Evolutionary conservation across 169 alveolate genomes (phyloP), one percentile per base, ranked within the genome.

Genomic region (Babesia bovis): DNA sequence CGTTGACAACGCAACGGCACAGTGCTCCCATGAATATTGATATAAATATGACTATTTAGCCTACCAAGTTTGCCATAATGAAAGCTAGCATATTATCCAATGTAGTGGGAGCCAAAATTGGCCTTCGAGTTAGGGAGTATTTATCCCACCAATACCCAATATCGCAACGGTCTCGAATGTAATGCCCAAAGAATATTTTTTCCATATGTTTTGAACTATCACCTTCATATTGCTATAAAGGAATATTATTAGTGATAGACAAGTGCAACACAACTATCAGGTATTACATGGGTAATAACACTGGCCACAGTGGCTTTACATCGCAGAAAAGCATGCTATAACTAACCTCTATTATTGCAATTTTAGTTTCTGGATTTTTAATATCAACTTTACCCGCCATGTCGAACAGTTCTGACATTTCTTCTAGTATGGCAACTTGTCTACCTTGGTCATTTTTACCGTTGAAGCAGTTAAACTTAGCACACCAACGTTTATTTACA

Each of bases 21-120:
- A n/a, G n/a, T n/a, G n/a, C n/a, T n/a, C n/a, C n/a, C n/a, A n/a
- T n/a, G n/a, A n/a, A n/a, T n/a, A n/a, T n/a, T n/a, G n/a, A 38
- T 38, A 9, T 38, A 38, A 9, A 13, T 38, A 13, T 38, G 13
- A 7, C 13, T 9, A 17, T 59, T 19, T 4, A 26, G 28, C 82
- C 60, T 52, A 87, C 95, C 71, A 92, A 55, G 68, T 94, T 96
- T 42, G 97, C 92, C 99, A 97, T 96, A 21, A 97, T 83, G 79
- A 97, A 96, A 10, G 99, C 96, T n/a, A 97, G 90, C 36, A 94
- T 95, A 71, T 92, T 94, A 60, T 96, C 99, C 47, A 98, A 88
- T 15, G 99, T 91, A 0, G 99, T 97, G 4, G 99, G 99, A n/a
- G 99, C 99, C 28, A 97, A 84, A 58, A 96, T 94, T 5, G 98